Percentiles rank a stretch among this genome's conserved stretches.
These are phyloP conservation scores for Kluyveromyces aestuarii DNA, from an alignment of 805 yeast genomes.

Conservation along the genomic window DNA sequence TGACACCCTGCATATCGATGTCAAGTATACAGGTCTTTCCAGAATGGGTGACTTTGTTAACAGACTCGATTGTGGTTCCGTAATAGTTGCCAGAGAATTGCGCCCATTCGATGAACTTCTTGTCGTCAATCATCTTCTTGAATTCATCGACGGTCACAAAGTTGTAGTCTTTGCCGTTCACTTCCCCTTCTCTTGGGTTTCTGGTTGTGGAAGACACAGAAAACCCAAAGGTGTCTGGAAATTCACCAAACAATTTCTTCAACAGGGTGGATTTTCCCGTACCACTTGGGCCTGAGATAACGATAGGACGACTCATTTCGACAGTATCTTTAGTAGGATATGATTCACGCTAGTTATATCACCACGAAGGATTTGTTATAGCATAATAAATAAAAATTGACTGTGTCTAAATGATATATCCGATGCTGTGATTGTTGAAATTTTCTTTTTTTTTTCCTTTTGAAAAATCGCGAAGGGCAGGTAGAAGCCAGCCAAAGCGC, in stretches of 20 bases:
- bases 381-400: too few species aligned
- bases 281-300: slow-evolving; percentile 93
- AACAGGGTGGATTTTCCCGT: slow-evolving; percentile 93
- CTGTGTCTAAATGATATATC: too few species aligned
- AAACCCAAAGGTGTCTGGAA: slow-evolving; percentile 84
- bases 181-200: slow-evolving; percentile 85
- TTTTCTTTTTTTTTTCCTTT: too few species aligned
- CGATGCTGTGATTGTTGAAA: too few species aligned
- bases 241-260: slow-evolving; percentile 83
- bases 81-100: slow-evolving; percentile 96
- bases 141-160: slow-evolving; percentile 75
- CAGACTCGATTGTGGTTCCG: slow-evolving; percentile 87
- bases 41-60: slow-evolving; percentile 44
- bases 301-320: slow-evolving; percentile 63
- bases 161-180: slow-evolving; percentile 81
- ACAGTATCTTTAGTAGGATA: background rate
- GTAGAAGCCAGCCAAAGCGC: too few species aligned
- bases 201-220: slow-evolving; percentile 88
- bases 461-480: too few species aligned
- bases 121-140: slow-evolving; percentile 60
- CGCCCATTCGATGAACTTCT: slow-evolving; percentile 93
- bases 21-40: slow-evolving; percentile 85
- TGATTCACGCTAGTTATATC: too few species aligned
- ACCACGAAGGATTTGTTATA: too few species aligned
- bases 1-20: slow-evolving; percentile 99